Conservation (phyloP, 75 land plant genomes). For the Adiantum capillusveneris region DNA sequence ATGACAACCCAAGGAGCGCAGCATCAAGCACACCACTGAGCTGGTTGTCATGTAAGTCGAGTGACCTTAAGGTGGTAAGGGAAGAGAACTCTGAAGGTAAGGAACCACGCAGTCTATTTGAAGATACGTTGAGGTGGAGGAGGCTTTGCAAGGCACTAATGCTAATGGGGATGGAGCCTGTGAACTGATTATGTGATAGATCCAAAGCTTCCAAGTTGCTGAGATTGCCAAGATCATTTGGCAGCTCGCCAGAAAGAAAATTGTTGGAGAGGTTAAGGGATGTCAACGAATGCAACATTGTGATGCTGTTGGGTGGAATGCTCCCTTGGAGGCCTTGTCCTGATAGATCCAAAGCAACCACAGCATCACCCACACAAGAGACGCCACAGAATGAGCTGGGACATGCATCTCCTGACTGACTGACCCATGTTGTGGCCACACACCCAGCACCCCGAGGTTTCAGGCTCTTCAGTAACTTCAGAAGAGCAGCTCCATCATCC, state of each 20-base stretch:
- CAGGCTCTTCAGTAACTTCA: slow-evolving; percentile 6
- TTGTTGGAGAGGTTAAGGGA: slow-evolving; percentile 63
- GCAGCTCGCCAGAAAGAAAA: slow-evolving; percentile 52
- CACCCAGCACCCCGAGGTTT: not conserved
- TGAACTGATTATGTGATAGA: slow-evolving; percentile 55
- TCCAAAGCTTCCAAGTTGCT: slow-evolving; percentile 47
- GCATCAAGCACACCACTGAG: slow-evolving; percentile 44
- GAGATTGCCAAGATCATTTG: slow-evolving; percentile 47
- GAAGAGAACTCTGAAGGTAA: slow-evolving; percentile 47
- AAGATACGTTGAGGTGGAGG: slow-evolving; percentile 60
- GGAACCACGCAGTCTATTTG: slow-evolving; percentile 38
- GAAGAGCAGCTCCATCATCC: not conserved
- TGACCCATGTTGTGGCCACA: slow-evolving; percentile 6
- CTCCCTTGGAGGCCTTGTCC: slow-evolving; percentile 7
- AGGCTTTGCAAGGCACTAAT: slow-evolving; percentile 35
- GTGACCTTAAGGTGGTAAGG: slow-evolving; percentile 23
- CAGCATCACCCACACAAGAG: slow-evolving; percentile 1
- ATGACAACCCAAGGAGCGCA: slow-evolving; percentile 38
- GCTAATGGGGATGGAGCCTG: slow-evolving; percentile 52
- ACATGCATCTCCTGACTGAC: not conserved
- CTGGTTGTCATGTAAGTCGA: slow-evolving; percentile 63
- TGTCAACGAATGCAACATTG: slow-evolving; percentile 35
- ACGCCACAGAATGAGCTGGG: slow-evolving; percentile 11
- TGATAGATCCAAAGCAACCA: not conserved
- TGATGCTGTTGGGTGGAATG: slow-evolving; percentile 11